Conservation (phyloP, 192 early-diverging fungal species). For the Coemansia sp. region DNA sequence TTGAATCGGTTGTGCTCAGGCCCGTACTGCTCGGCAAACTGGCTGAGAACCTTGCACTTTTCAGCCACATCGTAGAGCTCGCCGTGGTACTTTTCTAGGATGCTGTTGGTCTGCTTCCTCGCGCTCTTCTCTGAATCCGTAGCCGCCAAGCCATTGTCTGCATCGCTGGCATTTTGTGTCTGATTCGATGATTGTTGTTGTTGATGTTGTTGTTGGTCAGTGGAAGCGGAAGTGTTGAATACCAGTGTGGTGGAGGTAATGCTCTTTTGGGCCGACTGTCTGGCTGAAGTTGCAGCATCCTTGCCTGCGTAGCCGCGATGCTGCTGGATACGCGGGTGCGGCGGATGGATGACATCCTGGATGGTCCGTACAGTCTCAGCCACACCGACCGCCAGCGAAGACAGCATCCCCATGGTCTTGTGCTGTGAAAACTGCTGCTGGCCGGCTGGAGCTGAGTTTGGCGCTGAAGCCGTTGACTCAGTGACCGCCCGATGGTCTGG, state of each 20-base stretch:
- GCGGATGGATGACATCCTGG: slow-evolving; percentile 2
- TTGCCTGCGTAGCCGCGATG: neutral
- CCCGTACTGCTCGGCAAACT: slow-evolving; percentile 54
- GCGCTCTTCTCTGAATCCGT: neutral
- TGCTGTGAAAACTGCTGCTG: slow-evolving; percentile 1
- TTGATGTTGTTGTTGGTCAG: neutral
- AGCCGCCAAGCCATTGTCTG: neutral
- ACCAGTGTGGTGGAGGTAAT: neutral
- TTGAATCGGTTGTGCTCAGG: slow-evolving; percentile 52
- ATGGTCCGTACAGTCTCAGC: slow-evolving; percentile 2
- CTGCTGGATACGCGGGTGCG: neutral
- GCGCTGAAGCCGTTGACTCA: neutral
- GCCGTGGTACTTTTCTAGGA: slow-evolving; percentile 44
- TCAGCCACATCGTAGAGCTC: slow-evolving; percentile 53
- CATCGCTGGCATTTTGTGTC: neutral
- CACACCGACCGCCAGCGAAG: neutral
- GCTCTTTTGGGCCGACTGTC: neutral
- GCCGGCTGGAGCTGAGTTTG: neutral
- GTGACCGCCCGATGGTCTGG: neutral
- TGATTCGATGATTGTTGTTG: neutral
- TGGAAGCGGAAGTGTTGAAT: neutral
- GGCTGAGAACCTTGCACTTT: slow-evolving; percentile 53
- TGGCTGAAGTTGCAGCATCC: neutral
- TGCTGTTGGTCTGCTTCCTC: slow-evolving; percentile 11
- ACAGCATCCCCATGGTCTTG: neutral